Conservation (phyloP, 2,329 filamentous ascomycete species). For the Nannizziopsis barbatae region DNA sequence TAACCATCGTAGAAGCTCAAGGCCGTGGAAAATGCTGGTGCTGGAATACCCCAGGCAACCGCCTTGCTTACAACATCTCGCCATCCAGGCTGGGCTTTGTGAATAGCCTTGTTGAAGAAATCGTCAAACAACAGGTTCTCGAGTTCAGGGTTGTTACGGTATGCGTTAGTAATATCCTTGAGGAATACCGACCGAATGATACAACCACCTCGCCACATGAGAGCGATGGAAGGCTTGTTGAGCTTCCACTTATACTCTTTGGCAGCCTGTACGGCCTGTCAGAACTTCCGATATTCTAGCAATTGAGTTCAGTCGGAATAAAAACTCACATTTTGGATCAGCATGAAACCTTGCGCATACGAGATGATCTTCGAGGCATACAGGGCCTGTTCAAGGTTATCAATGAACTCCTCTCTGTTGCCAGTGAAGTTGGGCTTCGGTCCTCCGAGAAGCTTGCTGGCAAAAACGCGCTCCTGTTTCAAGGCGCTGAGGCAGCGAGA, state of each 20-base stretch:
- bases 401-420: slow-evolving; percentile 85
- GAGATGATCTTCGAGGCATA: slow-evolving; percentile 99
- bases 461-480: slow-evolving; percentile 83
- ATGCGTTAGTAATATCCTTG: slow-evolving; percentile 97
- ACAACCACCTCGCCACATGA: slow-evolving; percentile 99
- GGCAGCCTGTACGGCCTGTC: slow-evolving; percentile 54
- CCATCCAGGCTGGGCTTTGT: slow-evolving; percentile 89
- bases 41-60: slow-evolving; percentile 88
- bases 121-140: slow-evolving; percentile 98
- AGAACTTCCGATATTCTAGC: not conserved
- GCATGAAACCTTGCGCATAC: slow-evolving; percentile 99
- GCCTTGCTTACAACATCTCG: slow-evolving; percentile 83
- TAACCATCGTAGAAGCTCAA: slow-evolving; percentile 98
- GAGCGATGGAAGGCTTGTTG: slow-evolving; percentile 98
- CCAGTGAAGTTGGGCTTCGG: slow-evolving; percentile 73
- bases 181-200: slow-evolving; percentile 99
- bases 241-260: slow-evolving; percentile 97
- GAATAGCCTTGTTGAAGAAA: slow-evolving; percentile 99
- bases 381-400: slow-evolving; percentile 94
- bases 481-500: slow-evolving; percentile 85
- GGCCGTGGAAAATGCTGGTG: slow-evolving; percentile 90
- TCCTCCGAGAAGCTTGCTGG: slow-evolving; percentile 66
- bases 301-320: too few species aligned
- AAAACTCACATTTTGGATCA: slow-evolving; percentile 81
- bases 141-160: slow-evolving; percentile 85